Base-by-base conservation (phyloP, 1,284 basidiomycete species). In the Golubevia pallescens region DNA sequence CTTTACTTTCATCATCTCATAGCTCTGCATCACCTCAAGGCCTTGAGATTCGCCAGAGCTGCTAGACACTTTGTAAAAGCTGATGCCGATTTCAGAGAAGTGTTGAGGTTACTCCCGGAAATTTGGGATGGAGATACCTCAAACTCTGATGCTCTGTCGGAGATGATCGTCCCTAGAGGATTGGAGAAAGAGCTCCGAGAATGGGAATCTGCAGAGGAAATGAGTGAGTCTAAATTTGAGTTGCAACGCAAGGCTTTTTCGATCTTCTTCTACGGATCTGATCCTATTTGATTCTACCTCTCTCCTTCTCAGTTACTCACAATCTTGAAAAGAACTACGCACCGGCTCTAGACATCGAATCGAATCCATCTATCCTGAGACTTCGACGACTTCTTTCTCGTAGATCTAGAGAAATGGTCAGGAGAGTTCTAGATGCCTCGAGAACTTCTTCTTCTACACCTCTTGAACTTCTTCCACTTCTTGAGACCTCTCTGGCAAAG, bases 271-370 rank as follows among this genome's bases (percentile, higher is more conserved):
- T 54, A 19, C 21, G 19, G 53, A 54, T 19, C 53, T 19, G 19
- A 19, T 54, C 19, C 53, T 23, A 54, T 19, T 53, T 19, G 16
- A 53, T 53, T 53, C 51, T 16, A 16, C 19, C n/a, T n/a, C n/a
- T n/a, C n/a, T n/a, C n/a, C n/a, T n/a, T n/a, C n/a, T n/a, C 62
- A 66, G 64, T 77, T 10, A 21, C 3, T 2, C 61, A 65, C 20
- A 77, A 77, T 54, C 63, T 81, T 38, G 53, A 24, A 0, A 42
- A 69, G 21, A 82, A 79, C 57, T 82, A 84, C 53, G 63, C 62
- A 1, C 75, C 78, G 5, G 69, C 67, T 0, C 34, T 80, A 55
- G 60, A 71, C 2, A 32, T 68, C 5, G 24, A 60, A 2, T 32
- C 56, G 14, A 71, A 78, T 48, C 21, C 57, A 3, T 38, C 34